Evolutionary conservation across 768 basidiomycete species (phyloP).

Genomic region (Panaeolus cyanescens): DNA sequence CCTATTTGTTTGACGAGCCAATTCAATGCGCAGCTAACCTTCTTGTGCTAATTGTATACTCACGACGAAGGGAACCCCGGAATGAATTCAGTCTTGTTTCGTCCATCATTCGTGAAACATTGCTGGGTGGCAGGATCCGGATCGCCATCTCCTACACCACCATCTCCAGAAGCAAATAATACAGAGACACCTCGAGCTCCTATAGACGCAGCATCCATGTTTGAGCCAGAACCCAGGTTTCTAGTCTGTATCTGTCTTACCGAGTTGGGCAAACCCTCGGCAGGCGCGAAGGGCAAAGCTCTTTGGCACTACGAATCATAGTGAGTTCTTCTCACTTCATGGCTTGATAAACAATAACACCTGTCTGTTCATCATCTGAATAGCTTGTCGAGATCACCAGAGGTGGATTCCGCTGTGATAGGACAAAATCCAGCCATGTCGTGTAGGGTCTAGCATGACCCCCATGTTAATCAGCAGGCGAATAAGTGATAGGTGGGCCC

Average conservation of each 20-base stretch:
- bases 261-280: conserved; percentile 57
- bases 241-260: conserved; percentile 27
- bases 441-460: conserved; percentile 18
- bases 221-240: neutral
- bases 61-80: conserved; percentile 62
- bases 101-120: conserved; percentile 63
- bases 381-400: conserved; percentile 70
- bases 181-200: conserved; percentile 56
- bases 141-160: conserved; percentile 64
- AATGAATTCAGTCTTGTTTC: conserved; percentile 53
- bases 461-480: neutral
- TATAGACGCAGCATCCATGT: neutral
- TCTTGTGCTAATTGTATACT: conserved; percentile 11
- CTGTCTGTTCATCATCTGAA: conserved; percentile 68
- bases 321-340: neutral
- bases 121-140: conserved; percentile 49
- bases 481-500: neutral
- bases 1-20: conserved; percentile 12
- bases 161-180: conserved; percentile 61
- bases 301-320: conserved; percentile 45
- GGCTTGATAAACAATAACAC: conserved; percentile 25
- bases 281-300: conserved; percentile 58
- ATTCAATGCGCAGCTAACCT: neutral
- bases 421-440: conserved; percentile 62
- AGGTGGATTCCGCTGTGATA: conserved; percentile 42